Evolutionary conservation across 805 yeast genomes (phyloP).

Genomic region (Cyberlindnera petersonii): DNA sequence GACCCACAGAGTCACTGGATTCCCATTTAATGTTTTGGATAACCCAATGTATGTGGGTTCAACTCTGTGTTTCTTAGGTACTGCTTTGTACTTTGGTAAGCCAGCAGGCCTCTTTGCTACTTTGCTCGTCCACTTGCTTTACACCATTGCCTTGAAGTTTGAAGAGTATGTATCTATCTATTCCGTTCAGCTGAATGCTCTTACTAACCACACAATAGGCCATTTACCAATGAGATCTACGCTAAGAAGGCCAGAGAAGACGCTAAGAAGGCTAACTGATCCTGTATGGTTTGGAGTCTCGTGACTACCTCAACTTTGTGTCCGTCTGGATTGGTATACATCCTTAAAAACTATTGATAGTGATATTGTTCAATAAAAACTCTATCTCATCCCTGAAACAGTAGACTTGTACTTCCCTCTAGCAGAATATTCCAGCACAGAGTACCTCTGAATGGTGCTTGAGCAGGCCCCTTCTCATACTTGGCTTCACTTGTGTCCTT

Average conservation of each 20-base stretch:
- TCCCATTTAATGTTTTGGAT: slow-evolving; percentile 87
- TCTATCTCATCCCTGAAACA: too few relatives aligned
- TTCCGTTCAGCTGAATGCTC: background rate
- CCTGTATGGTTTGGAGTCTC: background rate
- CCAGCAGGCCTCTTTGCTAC: slow-evolving; percentile 83
- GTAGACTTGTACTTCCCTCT: too few relatives aligned
- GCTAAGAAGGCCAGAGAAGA: slow-evolving; percentile 56
- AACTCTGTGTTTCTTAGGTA: slow-evolving; percentile 82
- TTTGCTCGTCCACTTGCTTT: slow-evolving; percentile 73
- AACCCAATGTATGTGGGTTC: slow-evolving; percentile 98
- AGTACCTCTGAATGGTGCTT: too few relatives aligned
- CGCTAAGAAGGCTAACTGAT: slow-evolving; percentile 22
- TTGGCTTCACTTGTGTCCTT: too few relatives aligned
- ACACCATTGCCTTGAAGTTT: slow-evolving; percentile 74
- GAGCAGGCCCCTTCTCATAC: too few relatives aligned
- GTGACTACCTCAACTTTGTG: too few relatives aligned
- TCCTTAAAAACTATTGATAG: too few relatives aligned
- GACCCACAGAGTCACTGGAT: slow-evolving; percentile 82
- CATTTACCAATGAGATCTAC: slow-evolving; percentile 89
- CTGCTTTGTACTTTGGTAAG: slow-evolving; percentile 82
- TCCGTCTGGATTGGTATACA: too few relatives aligned
- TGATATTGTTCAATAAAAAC: too few relatives aligned
- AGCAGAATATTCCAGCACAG: too few relatives aligned
- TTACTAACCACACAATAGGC: slow-evolving; percentile 35
- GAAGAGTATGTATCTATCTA: slow-evolving; percentile 53